These are phyloP conservation scores for Naumovozyma baii DNA, from an alignment of 805 yeast genomes.

Conservation along the genomic window DNA sequence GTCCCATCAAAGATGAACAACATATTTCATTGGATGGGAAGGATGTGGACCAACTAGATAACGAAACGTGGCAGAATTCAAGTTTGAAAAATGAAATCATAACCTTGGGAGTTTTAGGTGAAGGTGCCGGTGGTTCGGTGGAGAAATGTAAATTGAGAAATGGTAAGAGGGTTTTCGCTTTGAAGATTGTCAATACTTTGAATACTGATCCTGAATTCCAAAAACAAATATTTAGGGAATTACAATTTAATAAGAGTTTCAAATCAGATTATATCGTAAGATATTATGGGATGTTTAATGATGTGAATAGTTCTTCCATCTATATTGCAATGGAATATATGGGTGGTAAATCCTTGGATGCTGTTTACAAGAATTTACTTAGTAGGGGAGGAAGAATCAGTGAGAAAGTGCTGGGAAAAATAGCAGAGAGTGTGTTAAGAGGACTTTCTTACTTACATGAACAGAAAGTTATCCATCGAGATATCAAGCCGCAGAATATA, in stretches of 20 bases:
- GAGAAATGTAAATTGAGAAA: slow-evolving; percentile 58
- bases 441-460: slow-evolving; percentile 86
- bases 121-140: slow-evolving; percentile 92
- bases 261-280: slow-evolving; percentile 76
- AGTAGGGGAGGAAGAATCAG: slow-evolving; percentile 77
- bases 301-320: slow-evolving; percentile 66
- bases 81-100: slow-evolving; percentile 46
- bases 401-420: slow-evolving; percentile 84
- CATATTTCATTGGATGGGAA: slow-evolving; percentile 9
- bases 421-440: slow-evolving; percentile 74
- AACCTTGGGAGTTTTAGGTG: slow-evolving; percentile 70
- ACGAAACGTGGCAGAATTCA: slow-evolving; percentile 62
- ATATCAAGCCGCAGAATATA: slow-evolving; percentile 92
- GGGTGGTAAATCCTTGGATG: slow-evolving; percentile 87
- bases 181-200: slow-evolving; percentile 44
- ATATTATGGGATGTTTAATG: slow-evolving; percentile 86
- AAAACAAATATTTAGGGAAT: slow-evolving; percentile 81
- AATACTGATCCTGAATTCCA: slow-evolving; percentile 69
- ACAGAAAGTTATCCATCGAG: slow-evolving; percentile 84
- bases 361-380: slow-evolving; percentile 72
- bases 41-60: slow-evolving; percentile 50
- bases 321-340: slow-evolving; percentile 96
- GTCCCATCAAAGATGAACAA: slow-evolving; percentile 6
- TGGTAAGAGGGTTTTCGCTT: slow-evolving; percentile 66
- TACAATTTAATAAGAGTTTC: slow-evolving; percentile 79